Conservation (phyloP, 2,329 filamentous ascomycete genomes). For the Ceratocystis cacaofunesta region DNA sequence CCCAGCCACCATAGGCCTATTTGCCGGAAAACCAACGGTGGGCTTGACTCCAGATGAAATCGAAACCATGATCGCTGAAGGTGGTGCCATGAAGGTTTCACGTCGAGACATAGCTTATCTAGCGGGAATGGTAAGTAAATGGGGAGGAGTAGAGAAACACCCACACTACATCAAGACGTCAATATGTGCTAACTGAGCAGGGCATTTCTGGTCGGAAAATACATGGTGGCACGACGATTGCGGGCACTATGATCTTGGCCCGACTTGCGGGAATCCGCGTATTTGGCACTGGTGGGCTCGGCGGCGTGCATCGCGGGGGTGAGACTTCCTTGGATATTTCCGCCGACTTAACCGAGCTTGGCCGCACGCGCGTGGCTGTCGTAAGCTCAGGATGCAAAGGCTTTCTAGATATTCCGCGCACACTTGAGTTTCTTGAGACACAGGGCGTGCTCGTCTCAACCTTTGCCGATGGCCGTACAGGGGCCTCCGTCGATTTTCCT, state of each 20-base stretch:
- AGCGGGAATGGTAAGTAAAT: slow-evolving; percentile 50
- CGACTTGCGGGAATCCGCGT: slow-evolving; percentile 75
- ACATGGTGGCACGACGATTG: slow-evolving; percentile 84
- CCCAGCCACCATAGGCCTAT: slow-evolving; percentile 78
- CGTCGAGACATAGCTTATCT: slow-evolving; percentile 74
- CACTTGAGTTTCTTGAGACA: slow-evolving; percentile 61
- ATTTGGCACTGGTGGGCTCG: slow-evolving; percentile 88
- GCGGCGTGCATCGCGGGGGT: slow-evolving; percentile 82
- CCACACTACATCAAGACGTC: not conserved
- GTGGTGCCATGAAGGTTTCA: slow-evolving; percentile 65
- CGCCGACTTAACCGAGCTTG: slow-evolving; percentile 86
- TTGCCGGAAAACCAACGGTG: slow-evolving; percentile 69
- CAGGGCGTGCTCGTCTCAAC: slow-evolving; percentile 72
- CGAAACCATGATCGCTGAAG: slow-evolving; percentile 51
- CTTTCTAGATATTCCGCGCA: slow-evolving; percentile 82
- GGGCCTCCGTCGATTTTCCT: slow-evolving; percentile 60
- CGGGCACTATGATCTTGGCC: slow-evolving; percentile 83
- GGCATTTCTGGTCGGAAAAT: slow-evolving; percentile 51
- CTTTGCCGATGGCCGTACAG: slow-evolving; percentile 66
- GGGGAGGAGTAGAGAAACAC: not conserved
- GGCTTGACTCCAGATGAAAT: slow-evolving; percentile 63
- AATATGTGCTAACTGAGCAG: slow-evolving; percentile 25
- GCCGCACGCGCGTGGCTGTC: slow-evolving; percentile 75
- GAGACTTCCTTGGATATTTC: slow-evolving; percentile 85
- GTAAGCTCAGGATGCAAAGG: slow-evolving; percentile 88